phyloP scores from a whole-genome alignment of 371 early-diverging fungal species.

The Rozella allomycis region DNA sequence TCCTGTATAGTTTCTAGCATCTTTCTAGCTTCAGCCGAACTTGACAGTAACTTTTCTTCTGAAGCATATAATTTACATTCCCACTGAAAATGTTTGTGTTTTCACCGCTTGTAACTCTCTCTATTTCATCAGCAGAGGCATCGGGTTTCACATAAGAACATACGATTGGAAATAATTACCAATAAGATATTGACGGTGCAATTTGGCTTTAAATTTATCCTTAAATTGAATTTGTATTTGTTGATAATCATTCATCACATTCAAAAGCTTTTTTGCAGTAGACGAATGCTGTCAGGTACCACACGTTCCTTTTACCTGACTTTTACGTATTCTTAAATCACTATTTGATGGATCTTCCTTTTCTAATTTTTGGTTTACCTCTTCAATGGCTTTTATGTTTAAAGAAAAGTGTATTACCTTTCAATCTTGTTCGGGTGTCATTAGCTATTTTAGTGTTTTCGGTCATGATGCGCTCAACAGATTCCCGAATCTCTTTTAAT shows the following conservation, averaged over 20 bases:
- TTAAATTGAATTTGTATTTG: slow-evolving; percentile 52
- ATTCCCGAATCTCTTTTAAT: too few relatives aligned
- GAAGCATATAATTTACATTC: slow-evolving; percentile 26
- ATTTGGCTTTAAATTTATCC: slow-evolving; percentile 54
- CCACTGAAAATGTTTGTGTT: slow-evolving; percentile 5
- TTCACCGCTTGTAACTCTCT: slow-evolving; percentile 46
- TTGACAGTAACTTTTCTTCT: slow-evolving; percentile 29
- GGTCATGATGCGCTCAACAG: too few relatives aligned
- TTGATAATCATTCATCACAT: slow-evolving; percentile 56
- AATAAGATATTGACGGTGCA: slow-evolving; percentile 63
- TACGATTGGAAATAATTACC: slow-evolving; percentile 17
- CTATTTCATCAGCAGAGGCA: slow-evolving; percentile 58
- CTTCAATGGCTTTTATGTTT: too few relatives aligned
- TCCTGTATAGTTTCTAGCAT: slow-evolving; percentile 64
- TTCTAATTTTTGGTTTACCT: too few relatives aligned
- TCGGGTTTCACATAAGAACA: slow-evolving; percentile 41
- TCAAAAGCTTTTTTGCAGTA: slow-evolving; percentile 61
- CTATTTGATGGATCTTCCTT: too few relatives aligned
- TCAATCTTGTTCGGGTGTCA: too few relatives aligned
- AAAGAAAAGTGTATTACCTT: too few relatives aligned
- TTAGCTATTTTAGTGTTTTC: too few relatives aligned
- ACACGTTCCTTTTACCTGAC: too few relatives aligned
- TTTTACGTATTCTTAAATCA: too few relatives aligned
- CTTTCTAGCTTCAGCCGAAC: slow-evolving; percentile 48
- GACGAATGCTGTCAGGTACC: too few relatives aligned